These are phyloP conservation scores for Penicillium dipodomyicola DNA, from an alignment of 495 filamentous ascomycete genomes.

Conservation along the genomic window DNA sequence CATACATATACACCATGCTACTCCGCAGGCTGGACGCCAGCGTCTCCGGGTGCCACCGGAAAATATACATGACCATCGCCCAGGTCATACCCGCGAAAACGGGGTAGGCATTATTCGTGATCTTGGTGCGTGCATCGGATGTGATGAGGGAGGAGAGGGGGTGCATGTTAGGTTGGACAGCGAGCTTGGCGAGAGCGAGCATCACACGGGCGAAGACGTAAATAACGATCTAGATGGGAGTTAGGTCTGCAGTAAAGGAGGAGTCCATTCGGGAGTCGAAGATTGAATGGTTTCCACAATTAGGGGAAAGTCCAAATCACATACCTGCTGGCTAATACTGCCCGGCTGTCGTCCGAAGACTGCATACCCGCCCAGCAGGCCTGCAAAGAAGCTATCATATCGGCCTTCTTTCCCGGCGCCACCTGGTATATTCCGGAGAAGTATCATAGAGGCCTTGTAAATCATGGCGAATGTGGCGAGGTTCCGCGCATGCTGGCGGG, in stretches of 20 bases:
- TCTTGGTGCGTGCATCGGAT: constrained; percentile 42
- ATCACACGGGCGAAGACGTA: constrained; percentile 94
- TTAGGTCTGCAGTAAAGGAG: background rate
- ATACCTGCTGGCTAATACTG: constrained; percentile 82
- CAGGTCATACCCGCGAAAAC: constrained; percentile 86
- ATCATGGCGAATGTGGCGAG: constrained; percentile 84
- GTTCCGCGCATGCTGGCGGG: constrained; percentile 86
- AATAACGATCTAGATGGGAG: constrained; percentile 66
- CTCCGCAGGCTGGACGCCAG: constrained; percentile 86
- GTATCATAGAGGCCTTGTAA: constrained; percentile 78
- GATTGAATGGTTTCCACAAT: too few relatives aligned
- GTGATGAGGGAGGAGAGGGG: constrained; percentile 44
- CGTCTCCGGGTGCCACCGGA: constrained; percentile 84
- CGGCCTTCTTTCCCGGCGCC: constrained; percentile 62
- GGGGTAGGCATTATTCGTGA: constrained; percentile 77
- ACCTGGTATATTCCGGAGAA: constrained; percentile 60
- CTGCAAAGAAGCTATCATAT: constrained; percentile 86
- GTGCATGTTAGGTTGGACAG: constrained; percentile 62
- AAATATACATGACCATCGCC: constrained; percentile 94
- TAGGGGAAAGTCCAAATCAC: background rate
- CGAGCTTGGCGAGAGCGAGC: constrained; percentile 77
- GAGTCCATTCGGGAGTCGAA: background rate
- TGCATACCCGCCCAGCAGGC: constrained; percentile 83
- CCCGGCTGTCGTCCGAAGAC: constrained; percentile 86
- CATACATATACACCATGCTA: constrained; percentile 98